phyloP scores from a whole-genome alignment of 2,329 filamentous ascomycete genomes.

The Hypoxylon sp. region DNA sequence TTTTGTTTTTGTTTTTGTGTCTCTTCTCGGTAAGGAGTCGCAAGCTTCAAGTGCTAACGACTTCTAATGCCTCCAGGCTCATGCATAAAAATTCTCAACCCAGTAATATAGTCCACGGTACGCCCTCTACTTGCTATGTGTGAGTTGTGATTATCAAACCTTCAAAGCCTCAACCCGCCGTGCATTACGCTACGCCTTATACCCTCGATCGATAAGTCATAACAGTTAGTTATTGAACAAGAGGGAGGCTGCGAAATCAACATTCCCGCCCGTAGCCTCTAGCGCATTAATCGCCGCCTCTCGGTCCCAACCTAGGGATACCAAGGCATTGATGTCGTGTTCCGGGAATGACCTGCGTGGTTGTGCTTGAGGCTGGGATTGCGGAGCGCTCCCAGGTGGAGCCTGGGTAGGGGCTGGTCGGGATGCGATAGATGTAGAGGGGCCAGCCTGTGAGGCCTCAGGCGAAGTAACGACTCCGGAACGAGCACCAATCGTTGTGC shows the following conservation, averaged over 20 bases:
- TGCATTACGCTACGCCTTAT: slow-evolving; percentile 25
- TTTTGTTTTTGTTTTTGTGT: background rate
- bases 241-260: slow-evolving; percentile 87
- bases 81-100: slow-evolving; percentile 28
- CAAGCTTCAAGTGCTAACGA: slow-evolving; percentile 17
- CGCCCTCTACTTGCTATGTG: slow-evolving; percentile 33
- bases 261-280: slow-evolving; percentile 84
- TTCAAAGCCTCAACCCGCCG: slow-evolving; percentile 12
- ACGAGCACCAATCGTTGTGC: slow-evolving; percentile 86
- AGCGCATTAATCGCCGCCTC: slow-evolving; percentile 83
- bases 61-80: slow-evolving; percentile 31
- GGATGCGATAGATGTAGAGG: slow-evolving; percentile 46
- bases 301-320: slow-evolving; percentile 80
- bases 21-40: background rate
- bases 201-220: slow-evolving; percentile 9
- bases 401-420: slow-evolving; percentile 44
- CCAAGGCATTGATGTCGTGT: slow-evolving; percentile 79
- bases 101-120: slow-evolving; percentile 11
- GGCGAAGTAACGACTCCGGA: slow-evolving; percentile 79
- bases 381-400: slow-evolving; percentile 39
- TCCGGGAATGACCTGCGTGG: slow-evolving; percentile 59
- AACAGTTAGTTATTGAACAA: slow-evolving; percentile 68
- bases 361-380: slow-evolving; percentile 42
- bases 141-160: slow-evolving; percentile 17
- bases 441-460: slow-evolving; percentile 47